Percentiles rank a stretch among this genome's conserved stretches.
Evolutionary conservation across 176 grass and related monocot genomes (phyloP).

Genomic region (Carex cristatella): DNA sequence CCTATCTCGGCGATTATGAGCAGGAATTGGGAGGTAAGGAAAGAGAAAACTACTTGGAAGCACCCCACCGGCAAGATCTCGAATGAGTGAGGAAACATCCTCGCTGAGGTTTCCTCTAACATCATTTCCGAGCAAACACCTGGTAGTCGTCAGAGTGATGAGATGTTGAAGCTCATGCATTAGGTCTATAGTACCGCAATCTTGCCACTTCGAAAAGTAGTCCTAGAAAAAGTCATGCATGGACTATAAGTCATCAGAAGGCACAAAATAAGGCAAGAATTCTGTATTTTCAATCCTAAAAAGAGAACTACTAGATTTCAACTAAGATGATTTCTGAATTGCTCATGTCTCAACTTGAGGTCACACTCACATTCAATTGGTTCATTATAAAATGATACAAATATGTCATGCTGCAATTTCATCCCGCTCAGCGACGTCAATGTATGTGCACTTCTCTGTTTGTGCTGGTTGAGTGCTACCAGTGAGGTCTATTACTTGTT

Average conservation of each 20-base stretch:
- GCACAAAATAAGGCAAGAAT: no score
- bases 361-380: no score
- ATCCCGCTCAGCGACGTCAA: conserved; percentile 83
- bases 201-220: no score
- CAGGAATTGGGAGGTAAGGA: conserved; percentile 43
- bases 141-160: conserved; percentile 28
- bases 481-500: no score
- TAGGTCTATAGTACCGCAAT: conserved; percentile 37
- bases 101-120: conserved; percentile 36
- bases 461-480: no score
- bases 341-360: no score
- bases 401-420: conserved; percentile 57
- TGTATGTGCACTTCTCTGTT: conserved; percentile 27
- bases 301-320: no score
- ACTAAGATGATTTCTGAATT: no score
- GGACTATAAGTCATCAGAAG: no score
- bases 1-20: conserved; percentile 37
- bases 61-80: conserved; percentile 37
- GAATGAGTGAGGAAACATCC: conserved; percentile 35
- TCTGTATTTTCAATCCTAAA: no score
- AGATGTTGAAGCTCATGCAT: conserved; percentile 46
- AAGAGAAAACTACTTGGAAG: conserved; percentile 31
- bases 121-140: conserved; percentile 40
- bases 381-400: no score
- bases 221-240: no score